Conservation (phyloP, 2,329 filamentous ascomycete species). For the Neopestalotiopsis sp. region DNA sequence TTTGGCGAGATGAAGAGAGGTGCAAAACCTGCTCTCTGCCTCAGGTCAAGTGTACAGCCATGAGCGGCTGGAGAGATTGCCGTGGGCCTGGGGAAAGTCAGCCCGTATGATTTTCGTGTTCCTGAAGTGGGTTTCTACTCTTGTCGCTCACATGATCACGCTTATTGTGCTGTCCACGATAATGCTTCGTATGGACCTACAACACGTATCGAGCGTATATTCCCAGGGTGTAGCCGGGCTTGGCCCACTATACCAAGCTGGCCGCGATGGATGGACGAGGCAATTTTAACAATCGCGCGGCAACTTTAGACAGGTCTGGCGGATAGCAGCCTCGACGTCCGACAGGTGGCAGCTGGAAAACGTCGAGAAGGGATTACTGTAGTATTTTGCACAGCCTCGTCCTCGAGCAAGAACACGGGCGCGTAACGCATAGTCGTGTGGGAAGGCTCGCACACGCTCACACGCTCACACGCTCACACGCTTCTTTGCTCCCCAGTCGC, state of each 20-base stretch:
- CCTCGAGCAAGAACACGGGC: background rate
- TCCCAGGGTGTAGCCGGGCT: background rate
- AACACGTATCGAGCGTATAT: too few species aligned
- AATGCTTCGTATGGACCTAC: background rate
- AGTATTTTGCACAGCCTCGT: conserved; percentile 1
- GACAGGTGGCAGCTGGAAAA: conserved; percentile 4
- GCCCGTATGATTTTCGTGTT: conserved; percentile 28
- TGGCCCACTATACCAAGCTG: background rate
- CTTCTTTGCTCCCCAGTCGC: background rate
- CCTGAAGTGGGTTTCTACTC: conserved; percentile 22
- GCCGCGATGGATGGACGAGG: background rate
- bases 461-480: too few species aligned
- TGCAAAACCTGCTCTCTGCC: background rate
- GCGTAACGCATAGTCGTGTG: background rate
- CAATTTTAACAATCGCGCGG: conserved; percentile 10
- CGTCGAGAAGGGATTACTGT: background rate
- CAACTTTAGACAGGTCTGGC: background rate
- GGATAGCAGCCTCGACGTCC: conserved; percentile 16
- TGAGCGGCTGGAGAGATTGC: conserved; percentile 25
- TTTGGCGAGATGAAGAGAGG: conserved; percentile 6
- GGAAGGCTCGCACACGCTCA: too few species aligned
- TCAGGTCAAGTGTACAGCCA: background rate
- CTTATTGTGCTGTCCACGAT: background rate
- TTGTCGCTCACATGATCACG: background rate
- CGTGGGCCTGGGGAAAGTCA: conserved; percentile 16